These are phyloP conservation scores for Penicillium hesseltinei DNA, from an alignment of 2,329 filamentous ascomycete genomes.

Conservation along the genomic window DNA sequence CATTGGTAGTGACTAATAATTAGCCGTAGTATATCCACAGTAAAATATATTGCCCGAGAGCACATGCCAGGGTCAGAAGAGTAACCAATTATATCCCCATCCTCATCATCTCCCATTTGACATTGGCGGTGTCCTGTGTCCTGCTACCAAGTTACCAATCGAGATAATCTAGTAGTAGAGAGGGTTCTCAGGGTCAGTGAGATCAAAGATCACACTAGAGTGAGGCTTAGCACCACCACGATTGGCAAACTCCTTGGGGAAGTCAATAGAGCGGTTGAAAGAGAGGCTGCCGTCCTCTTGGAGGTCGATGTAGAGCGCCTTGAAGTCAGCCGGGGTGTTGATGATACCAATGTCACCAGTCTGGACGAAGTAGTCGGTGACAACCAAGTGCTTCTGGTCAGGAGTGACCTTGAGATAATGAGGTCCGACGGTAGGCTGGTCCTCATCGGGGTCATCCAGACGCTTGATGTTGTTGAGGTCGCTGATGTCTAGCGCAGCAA, in stretches of 20 bases:
- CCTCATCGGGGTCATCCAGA: constrained; percentile 59
- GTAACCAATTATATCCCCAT: background rate
- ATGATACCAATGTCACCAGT: constrained; percentile 60
- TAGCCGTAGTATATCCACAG: background rate
- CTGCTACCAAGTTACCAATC: too few relatives aligned
- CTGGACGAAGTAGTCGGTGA: constrained; percentile 67
- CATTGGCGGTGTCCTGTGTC: background rate
- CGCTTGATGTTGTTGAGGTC: constrained; percentile 61
- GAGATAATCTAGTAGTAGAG: constrained; percentile 25
- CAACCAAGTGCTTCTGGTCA: constrained; percentile 62
- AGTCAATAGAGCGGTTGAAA: constrained; percentile 62
- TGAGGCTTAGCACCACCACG: constrained; percentile 60
- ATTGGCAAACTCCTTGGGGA: constrained; percentile 53
- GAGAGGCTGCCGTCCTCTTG: constrained; percentile 53
- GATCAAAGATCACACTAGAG: constrained; percentile 55
- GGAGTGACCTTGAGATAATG: constrained; percentile 65
- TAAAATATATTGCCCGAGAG: background rate
- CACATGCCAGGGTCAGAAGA: background rate
- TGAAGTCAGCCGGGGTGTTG: constrained; percentile 62
- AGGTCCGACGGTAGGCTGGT: constrained; percentile 59
- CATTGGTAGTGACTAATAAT: background rate
- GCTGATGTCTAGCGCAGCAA: constrained; percentile 61
- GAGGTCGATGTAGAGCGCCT: constrained; percentile 62
- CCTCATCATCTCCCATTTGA: background rate
- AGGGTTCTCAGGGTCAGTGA: constrained; percentile 55